Evolutionary conservation across 768 basidiomycete genomes (phyloP).

Genomic region (Termitomyces sp.): DNA sequence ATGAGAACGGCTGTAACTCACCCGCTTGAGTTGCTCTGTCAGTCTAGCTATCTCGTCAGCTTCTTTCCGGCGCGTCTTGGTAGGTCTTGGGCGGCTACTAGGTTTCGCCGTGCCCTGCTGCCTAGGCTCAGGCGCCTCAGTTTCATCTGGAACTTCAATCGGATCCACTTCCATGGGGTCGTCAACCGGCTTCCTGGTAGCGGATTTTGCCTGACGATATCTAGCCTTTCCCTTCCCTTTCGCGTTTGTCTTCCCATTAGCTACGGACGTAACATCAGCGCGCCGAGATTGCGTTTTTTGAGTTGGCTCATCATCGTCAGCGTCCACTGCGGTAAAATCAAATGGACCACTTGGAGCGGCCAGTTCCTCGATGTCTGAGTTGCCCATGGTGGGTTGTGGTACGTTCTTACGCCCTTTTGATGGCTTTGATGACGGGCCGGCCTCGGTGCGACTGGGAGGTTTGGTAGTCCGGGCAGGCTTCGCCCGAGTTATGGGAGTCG

Average conservation of each 20-base stretch:
- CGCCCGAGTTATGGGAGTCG: conserved; percentile 2
- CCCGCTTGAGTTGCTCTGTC: conserved; percentile 20
- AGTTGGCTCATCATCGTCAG: background rate
- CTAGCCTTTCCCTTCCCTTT: conserved; percentile 30
- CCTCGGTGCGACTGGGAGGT: conserved; percentile 10
- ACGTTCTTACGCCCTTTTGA: conserved; percentile 9
- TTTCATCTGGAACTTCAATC: conserved; percentile 12
- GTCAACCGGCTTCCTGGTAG: conserved; percentile 6
- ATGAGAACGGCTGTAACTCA: conserved; percentile 6
- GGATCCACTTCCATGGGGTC: conserved; percentile 18
- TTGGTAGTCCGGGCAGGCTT: conserved; percentile 7
- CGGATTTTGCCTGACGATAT: conserved; percentile 18
- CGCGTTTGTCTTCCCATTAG: conserved; percentile 21
- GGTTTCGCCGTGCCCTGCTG: conserved; percentile 5
- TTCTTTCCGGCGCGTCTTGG: conserved; percentile 1
- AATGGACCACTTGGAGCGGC: background rate
- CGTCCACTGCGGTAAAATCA: conserved; percentile 3
- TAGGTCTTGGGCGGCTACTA: conserved; percentile 5
- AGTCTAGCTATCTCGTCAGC: conserved; percentile 13
- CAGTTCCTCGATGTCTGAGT: conserved; percentile 16
- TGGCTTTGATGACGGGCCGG: conserved; percentile 16
- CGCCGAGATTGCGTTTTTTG: conserved; percentile 5
- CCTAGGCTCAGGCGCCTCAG: background rate
- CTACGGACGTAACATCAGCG: background rate
- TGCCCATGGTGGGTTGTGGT: background rate